phyloP scores from a whole-genome alignment of 306 rosid species.

The Castanea mollissima region DNA sequence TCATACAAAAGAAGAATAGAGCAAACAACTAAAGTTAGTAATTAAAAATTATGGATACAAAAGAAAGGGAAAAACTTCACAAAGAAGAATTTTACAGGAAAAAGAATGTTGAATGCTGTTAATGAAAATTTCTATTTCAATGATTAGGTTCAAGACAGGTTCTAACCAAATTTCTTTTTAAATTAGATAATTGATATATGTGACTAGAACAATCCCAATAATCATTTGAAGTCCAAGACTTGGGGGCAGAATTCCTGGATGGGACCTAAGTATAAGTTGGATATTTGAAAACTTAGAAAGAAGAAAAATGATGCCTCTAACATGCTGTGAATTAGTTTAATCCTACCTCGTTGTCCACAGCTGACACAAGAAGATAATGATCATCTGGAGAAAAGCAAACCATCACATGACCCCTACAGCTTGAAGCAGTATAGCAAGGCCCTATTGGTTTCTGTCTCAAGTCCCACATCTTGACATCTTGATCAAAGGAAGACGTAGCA shows the following conservation, averaged over 20 bases:
- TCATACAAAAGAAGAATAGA: background rate
- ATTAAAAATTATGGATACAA: background rate
- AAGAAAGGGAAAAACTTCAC: background rate
- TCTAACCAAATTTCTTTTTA: background rate
- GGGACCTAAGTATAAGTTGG: background rate
- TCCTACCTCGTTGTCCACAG: conserved; percentile 80
- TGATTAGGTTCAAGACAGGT: background rate
- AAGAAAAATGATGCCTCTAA: conserved; percentile 1
- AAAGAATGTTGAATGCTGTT: background rate
- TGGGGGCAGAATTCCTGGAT: background rate
- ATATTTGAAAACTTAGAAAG: background rate
- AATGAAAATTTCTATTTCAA: background rate
- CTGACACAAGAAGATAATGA: conserved; percentile 73
- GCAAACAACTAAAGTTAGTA: background rate
- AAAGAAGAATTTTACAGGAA: background rate
- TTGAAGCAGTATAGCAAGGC: conserved; percentile 73
- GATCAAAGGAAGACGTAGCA: conserved; percentile 83
- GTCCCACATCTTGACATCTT: conserved; percentile 86
- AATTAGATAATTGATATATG: background rate
- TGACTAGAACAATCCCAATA: background rate
- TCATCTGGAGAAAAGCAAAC: conserved; percentile 93
- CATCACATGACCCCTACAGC: conserved; percentile 83
- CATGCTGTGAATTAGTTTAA: background rate
- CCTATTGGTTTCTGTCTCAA: conserved; percentile 69
- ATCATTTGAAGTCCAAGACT: background rate